Conservation (phyloP, 1,284 basidiomycete species). For the Trichosporon coremiiforme region DNA sequence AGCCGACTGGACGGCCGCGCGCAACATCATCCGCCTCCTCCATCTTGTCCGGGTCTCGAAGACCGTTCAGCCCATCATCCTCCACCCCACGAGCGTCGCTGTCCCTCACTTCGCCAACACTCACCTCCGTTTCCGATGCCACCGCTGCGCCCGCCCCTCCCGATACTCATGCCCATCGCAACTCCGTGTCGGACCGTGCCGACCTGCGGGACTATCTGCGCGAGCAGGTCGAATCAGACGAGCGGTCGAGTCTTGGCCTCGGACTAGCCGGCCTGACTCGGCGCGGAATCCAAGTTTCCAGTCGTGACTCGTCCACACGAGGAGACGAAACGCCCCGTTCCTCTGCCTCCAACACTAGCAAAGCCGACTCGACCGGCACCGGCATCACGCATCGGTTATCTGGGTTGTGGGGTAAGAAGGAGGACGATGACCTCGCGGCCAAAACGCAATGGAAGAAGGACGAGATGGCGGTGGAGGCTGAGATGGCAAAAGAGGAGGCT, state of each 20-base stretch:
- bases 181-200: constrained; percentile 25
- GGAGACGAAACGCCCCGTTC: constrained; percentile 39
- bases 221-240: constrained; percentile 36
- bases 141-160: constrained; percentile 35
- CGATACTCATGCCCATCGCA: constrained; percentile 31
- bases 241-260: constrained; percentile 34
- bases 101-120: constrained; percentile 27
- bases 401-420: constrained; percentile 16
- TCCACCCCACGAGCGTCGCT: constrained; percentile 22
- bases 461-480: constrained; percentile 48
- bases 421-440: constrained; percentile 24
- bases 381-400: not conserved
- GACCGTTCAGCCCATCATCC: constrained; percentile 14
- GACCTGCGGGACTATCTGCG: constrained; percentile 46
- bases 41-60: not conserved
- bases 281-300: constrained; percentile 37
- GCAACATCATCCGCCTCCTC: constrained; percentile 13
- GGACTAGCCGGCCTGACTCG: constrained; percentile 42
- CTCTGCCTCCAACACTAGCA: constrained; percentile 23
- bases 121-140: constrained; percentile 31
- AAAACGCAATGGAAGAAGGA: constrained; percentile 37
- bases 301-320: constrained; percentile 10
- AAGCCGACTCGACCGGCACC: constrained; percentile 26
- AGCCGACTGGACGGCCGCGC: constrained; percentile 21
- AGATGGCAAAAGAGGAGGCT: constrained; percentile 44